Evolutionary conservation across 2,329 filamentous ascomycete species (phyloP).

Genomic region (Claviceps purpurea): DNA sequence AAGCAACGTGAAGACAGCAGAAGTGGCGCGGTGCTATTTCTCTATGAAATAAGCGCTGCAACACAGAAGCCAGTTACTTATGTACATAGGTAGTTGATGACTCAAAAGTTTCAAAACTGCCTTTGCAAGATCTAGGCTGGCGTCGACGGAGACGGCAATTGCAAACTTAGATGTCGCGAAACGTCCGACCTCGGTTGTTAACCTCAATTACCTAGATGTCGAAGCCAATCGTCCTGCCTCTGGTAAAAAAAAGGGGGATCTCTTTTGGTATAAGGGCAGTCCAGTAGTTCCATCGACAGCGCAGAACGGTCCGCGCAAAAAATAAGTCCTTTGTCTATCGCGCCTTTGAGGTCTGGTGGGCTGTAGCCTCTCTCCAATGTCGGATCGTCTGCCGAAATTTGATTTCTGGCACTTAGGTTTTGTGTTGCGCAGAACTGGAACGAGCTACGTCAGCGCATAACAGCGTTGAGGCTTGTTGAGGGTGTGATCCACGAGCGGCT

Average conservation of each 20-base stretch:
- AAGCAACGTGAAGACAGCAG: not conserved
- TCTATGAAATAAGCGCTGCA: not conserved
- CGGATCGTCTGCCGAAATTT: not conserved
- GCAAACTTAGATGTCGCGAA: not conserved
- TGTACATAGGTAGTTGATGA: not conserved
- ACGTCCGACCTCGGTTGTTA: not conserved
- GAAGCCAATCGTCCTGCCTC: not conserved
- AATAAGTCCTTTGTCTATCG: not conserved
- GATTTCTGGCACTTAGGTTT: too few species aligned
- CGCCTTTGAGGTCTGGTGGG: not conserved
- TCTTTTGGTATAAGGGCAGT: not conserved
- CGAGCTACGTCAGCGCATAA: conserved; percentile 1
- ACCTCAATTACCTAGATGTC: not conserved
- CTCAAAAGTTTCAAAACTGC: not conserved
- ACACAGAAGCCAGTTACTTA: too few species aligned
- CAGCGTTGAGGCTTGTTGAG: not conserved
- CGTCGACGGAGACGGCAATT: not conserved
- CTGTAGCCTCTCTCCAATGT: not conserved
- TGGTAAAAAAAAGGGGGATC: not conserved
- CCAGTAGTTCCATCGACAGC: not conserved
- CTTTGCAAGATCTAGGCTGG: not conserved
- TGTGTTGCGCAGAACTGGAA: not conserved
- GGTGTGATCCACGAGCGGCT: too few species aligned
- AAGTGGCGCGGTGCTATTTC: not conserved
- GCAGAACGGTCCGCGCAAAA: not conserved